phyloP scores from a whole-genome alignment of 1,284 basidiomycete species.

The Irpex sp. region DNA sequence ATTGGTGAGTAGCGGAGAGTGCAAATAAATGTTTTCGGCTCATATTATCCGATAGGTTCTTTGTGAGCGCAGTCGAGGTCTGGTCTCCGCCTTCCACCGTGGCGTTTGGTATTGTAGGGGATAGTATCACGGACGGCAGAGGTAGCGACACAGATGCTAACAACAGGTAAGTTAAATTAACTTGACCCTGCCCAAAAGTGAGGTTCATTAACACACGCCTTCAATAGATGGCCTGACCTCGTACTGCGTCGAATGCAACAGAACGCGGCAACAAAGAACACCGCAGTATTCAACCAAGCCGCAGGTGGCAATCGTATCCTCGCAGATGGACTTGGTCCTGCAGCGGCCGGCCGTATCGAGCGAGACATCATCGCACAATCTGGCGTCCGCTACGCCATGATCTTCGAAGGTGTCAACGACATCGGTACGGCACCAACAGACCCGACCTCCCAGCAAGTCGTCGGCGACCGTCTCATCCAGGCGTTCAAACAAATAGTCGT shows the following conservation, averaged over 20 bases:
- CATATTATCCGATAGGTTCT: conserved; percentile 29
- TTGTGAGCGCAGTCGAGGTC: conserved; percentile 40
- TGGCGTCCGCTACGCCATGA: conserved; percentile 40
- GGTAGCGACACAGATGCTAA: conserved; percentile 45
- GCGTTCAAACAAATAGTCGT: conserved; percentile 43
- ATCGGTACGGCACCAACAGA: conserved; percentile 38
- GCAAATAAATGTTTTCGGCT: too few relatives aligned
- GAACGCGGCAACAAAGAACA: conserved; percentile 22
- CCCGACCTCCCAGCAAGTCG: conserved; percentile 30
- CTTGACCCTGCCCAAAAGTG: neutral
- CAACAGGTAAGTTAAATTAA: conserved; percentile 27
- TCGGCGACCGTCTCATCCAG: conserved; percentile 38
- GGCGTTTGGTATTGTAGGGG: conserved; percentile 43
- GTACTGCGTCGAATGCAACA: conserved; percentile 38
- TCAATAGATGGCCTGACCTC: conserved; percentile 44
- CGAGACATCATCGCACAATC: conserved; percentile 46
- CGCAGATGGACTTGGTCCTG: conserved; percentile 44
- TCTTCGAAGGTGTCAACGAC: conserved; percentile 54
- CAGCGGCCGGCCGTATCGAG: conserved; percentile 43
- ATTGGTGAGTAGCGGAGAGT: conserved; percentile 33
- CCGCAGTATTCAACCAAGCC: conserved; percentile 46
- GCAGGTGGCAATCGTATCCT: conserved; percentile 50
- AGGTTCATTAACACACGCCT: neutral
- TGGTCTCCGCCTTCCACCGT: conserved; percentile 28
- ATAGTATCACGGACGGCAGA: conserved; percentile 48